A percentile compares a stretch with the other conserved stretches of the same genome.
phyloP scores from a whole-genome alignment of 2,329 filamentous ascomycete species.

The Cladophialophora yegresii region DNA sequence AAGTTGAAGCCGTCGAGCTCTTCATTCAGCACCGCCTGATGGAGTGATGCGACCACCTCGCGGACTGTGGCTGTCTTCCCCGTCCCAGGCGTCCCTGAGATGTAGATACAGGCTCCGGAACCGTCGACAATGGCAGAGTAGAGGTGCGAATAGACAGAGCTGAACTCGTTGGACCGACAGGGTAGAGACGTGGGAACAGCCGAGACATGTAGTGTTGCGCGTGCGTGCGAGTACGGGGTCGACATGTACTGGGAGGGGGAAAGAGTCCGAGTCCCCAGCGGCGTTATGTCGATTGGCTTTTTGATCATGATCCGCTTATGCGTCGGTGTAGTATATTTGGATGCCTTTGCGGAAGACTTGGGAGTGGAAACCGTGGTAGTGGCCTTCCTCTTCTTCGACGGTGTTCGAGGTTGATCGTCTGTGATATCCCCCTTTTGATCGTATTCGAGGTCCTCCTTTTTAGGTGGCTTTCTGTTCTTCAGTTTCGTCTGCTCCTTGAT shows the following conservation, averaged over 20 bases:
- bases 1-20: slow-evolving; percentile 98
- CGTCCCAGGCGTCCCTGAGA: slow-evolving; percentile 96
- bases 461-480: slow-evolving; percentile 25
- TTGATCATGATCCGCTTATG: slow-evolving; percentile 73
- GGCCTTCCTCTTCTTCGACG: slow-evolving; percentile 58
- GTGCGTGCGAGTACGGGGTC: slow-evolving; percentile 88
- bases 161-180: slow-evolving; percentile 89
- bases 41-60: slow-evolving; percentile 86
- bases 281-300: slow-evolving; percentile 91
- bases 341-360: slow-evolving; percentile 45
- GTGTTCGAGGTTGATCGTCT: slow-evolving; percentile 52
- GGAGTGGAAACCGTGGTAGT: slow-evolving; percentile 48
- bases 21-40: slow-evolving; percentile 82
- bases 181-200: slow-evolving; percentile 86
- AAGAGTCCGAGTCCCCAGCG: slow-evolving; percentile 82
- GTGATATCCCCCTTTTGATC: slow-evolving; percentile 38
- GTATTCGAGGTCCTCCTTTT: slow-evolving; percentile 33
- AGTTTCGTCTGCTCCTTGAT: slow-evolving; percentile 73
- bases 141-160: slow-evolving; percentile 87
- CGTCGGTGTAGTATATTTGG: slow-evolving; percentile 62
- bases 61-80: slow-evolving; percentile 97
- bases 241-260: slow-evolving; percentile 69
- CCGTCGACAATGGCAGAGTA: slow-evolving; percentile 93
- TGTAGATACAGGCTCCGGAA: slow-evolving; percentile 95
- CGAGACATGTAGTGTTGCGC: slow-evolving; percentile 87